phyloP scores from a whole-genome alignment of 2,329 filamentous ascomycete genomes.

The Ramichloridium luteum region DNA sequence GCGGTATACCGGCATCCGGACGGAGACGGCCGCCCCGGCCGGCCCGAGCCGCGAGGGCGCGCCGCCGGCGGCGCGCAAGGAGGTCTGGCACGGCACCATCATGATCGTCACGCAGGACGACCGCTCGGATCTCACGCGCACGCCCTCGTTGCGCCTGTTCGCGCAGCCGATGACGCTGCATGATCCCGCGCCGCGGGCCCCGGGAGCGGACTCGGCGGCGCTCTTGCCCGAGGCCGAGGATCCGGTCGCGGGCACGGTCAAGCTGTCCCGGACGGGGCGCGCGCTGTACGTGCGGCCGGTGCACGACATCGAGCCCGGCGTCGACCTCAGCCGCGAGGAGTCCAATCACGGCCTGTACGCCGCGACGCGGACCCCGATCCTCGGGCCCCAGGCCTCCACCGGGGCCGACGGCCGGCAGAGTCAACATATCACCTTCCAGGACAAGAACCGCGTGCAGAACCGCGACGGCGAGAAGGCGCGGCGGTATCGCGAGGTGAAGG shows the following conservation, averaged over 20 bases:
- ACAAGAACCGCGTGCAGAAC: constrained; percentile 36
- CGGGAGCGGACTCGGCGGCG: constrained; percentile 43
- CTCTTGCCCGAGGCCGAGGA: constrained; percentile 76
- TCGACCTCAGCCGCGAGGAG: constrained; percentile 68
- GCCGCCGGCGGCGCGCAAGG: constrained; percentile 42
- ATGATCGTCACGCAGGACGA: constrained; percentile 90
- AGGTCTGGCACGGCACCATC: constrained; percentile 84
- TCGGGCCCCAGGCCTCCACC: constrained; percentile 17
- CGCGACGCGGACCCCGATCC: constrained; percentile 23
- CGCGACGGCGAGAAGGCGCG: constrained; percentile 70
- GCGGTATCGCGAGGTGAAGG: constrained; percentile 72
- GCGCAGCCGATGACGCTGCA: constrained; percentile 74
- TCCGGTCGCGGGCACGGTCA: constrained; percentile 75
- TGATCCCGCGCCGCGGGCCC: constrained; percentile 62
- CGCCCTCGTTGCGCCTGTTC: constrained; percentile 70
- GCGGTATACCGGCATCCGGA: constrained; percentile 73
- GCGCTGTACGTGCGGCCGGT: constrained; percentile 81
- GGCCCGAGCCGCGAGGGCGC: constrained; percentile 27
- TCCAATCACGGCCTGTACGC: constrained; percentile 77
- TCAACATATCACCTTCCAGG: constrained; percentile 27
- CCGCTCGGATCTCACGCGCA: constrained; percentile 68
- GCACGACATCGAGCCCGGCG: constrained; percentile 67
- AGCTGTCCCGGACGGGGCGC: constrained; percentile 71
- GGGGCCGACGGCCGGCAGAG: constrained; percentile 14
- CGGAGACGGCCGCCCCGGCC: constrained; percentile 36